Base-by-base conservation (phyloP, 2,329 filamentous ascomycete genomes). In the Pseudocercospora cruenta region DNA sequence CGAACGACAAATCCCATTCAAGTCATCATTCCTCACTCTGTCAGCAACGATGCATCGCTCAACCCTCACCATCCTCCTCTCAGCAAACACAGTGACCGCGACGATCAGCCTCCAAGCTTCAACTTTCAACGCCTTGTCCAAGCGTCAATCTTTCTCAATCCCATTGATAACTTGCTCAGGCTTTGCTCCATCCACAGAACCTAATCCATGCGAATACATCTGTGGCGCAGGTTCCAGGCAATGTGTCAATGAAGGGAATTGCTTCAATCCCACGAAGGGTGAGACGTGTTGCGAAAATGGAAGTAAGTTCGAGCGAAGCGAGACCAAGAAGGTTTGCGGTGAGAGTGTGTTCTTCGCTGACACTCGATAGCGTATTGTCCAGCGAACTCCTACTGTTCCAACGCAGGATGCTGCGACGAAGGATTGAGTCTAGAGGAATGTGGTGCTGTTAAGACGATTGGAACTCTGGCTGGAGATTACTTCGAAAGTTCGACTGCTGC, bases 401-500 rank as follows among this genome's bases (percentile, higher is more conserved):
- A 55, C 8, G 22, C 3, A 55, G 51, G 51, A 3, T 55, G 51
- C 10, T 54, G 51, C 6, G 51, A 54, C 19, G 16, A 54, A 8
- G 22, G 51, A 12, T n/a, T 55, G 51, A 55, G 22, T 21, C n/a
- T 55, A 7, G 51, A 55, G 16, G 51, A 55, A 55, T 55, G 51
- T 55, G 51, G 51, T 55, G 51, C 26, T 16, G 26, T 26, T 24
- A n/a, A 16, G 8, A 55, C 51, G 12, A 55, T 55, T 31, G 51
- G 22, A 1, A 55, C 51, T 5, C 10, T 55, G 14, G 22, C 51
- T n/a, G 51, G 51, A 12, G 24, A 54, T 3, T 54, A 54, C 22
- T 54, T 54, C 22, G 47, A 51, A 5, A 21, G 19, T 4, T 21
- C 19, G 47, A 51, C 47, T n/a, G n/a, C n/a, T n/a, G n/a, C n/a